Evolutionary conservation across 78 protist genomes (phyloP).

Genomic region (Dictyostelium brefeldianum): DNA sequence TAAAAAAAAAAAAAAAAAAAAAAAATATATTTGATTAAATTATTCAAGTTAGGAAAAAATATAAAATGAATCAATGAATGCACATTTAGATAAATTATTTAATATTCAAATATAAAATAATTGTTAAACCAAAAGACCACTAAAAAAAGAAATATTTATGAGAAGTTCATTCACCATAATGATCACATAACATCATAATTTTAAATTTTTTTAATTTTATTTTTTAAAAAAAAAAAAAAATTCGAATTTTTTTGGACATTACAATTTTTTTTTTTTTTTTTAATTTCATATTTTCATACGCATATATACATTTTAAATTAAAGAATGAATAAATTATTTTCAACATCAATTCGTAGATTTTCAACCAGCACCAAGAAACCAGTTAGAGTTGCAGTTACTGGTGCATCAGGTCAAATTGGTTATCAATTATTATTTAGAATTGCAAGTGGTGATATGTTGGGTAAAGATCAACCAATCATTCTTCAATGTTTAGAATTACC

Average conservation of each 20-base stretch:
- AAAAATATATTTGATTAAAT: too few relatives aligned
- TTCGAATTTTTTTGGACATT: neutral
- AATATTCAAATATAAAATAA: too few relatives aligned
- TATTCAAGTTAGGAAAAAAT: too few relatives aligned
- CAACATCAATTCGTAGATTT: neutral
- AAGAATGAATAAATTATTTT: slow-evolving; percentile 12
- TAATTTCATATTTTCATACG: neutral
- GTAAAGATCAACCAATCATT: slow-evolving; percentile 87
- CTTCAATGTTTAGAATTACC: slow-evolving; percentile 82
- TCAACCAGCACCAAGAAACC: slow-evolving; percentile 39
- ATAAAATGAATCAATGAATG: too few relatives aligned
- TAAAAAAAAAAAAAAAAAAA: too few relatives aligned
- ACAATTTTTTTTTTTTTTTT: neutral
- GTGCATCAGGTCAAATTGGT: slow-evolving; percentile 86
- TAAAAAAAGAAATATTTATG: too few relatives aligned
- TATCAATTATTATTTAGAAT: slow-evolving; percentile 77
- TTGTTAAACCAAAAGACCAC: too few relatives aligned
- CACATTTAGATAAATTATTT: too few relatives aligned
- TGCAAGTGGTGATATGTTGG: slow-evolving; percentile 87
- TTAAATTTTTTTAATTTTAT: neutral
- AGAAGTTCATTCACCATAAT: too few relatives aligned
- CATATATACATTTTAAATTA: neutral
- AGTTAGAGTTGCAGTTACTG: slow-evolving; percentile 81
- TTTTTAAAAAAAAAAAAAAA: too few relatives aligned
- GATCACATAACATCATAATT: neutral